Base-by-base conservation (phyloP, 2,329 filamentous ascomycete species). In the Cladosporium colombiae region DNA sequence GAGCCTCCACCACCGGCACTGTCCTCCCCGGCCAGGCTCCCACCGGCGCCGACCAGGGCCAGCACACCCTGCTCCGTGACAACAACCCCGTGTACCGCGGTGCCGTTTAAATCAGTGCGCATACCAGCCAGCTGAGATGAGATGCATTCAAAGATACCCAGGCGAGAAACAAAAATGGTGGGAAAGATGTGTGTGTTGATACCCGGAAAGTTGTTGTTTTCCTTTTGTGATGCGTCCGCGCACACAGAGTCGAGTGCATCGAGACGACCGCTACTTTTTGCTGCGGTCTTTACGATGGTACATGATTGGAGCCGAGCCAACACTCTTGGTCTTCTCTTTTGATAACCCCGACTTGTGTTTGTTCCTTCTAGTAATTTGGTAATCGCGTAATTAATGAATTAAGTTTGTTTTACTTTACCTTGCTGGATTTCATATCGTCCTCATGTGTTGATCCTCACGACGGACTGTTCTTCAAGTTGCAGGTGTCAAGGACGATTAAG, bases 21-120 rank as follows among this genome's bases (percentile, higher is more conserved):
- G 35, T 33, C 44, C 55, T 57, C 18, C 68, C 69, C 64, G 69
- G 68, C 35, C 61, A 68, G 23, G 69, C 71, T 23, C 61, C 50
- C 63, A 65, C 68, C 49, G 64, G 59, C 40, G 52, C 69, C 46
- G 72, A 70, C 68, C 73, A 56, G 31, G 61, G 46, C 33, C 49
- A 40, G 25, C 61, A 79, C 74, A 82, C 80, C 61, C 74, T 75
- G 2, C 75, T 81, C 44, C 79, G 79, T 66, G 73, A 74, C 44
- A 70, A 78, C 69, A 81, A 81, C 77, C 79, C 79, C 5, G 80
- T 81, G 49, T 75, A 79, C 70, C 77, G 77, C 59, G 79, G 80
- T 61, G 61, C 67, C 35, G 75, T 74, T 63, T 78, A 77, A 71
- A 65, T 25, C 18, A 52, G 40, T 23, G 40, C 40, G 40, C 40